Evolutionary conservation across 2,329 filamentous ascomycete species (phyloP).

Genomic region (Penicillium palitans): DNA sequence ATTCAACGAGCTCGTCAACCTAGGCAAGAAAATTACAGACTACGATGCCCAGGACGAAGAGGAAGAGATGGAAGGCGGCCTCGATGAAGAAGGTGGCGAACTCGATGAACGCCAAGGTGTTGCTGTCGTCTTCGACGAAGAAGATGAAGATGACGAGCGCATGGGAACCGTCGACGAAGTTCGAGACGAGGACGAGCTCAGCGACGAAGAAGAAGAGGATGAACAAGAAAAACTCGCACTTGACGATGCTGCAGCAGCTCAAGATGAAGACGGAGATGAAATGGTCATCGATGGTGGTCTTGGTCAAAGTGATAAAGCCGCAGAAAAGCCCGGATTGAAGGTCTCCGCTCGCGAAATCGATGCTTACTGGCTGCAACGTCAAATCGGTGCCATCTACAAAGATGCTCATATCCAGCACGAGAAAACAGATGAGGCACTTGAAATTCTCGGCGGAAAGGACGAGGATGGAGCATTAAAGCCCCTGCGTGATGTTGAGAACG

Average conservation of each 20-base stretch:
- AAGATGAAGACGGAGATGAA: slow-evolving; percentile 61
- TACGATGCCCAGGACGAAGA: slow-evolving; percentile 97
- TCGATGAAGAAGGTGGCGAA: slow-evolving; percentile 68
- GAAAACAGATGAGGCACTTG: slow-evolving; percentile 81
- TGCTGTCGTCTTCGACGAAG: slow-evolving; percentile 93
- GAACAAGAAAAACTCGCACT: slow-evolving; percentile 59
- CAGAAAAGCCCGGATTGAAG: slow-evolving; percentile 52
- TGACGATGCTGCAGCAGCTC: slow-evolving; percentile 43
- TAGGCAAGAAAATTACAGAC: slow-evolving; percentile 98
- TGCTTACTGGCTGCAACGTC: slow-evolving; percentile 93
- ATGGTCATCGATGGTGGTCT: slow-evolving; percentile 77
- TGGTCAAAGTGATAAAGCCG: slow-evolving; percentile 43
- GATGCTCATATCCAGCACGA: slow-evolving; percentile 92
- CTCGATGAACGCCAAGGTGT: slow-evolving; percentile 95
- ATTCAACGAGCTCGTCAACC: slow-evolving; percentile 94
- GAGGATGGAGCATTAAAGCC: slow-evolving; percentile 77
- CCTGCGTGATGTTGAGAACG: slow-evolving; percentile 92
- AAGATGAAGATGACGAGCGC: slow-evolving; percentile 81
- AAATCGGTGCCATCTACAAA: slow-evolving; percentile 82
- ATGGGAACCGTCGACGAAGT: slow-evolving; percentile 79
- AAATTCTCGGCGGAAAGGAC: slow-evolving; percentile 74
- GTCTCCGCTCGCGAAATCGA: slow-evolving; percentile 89
- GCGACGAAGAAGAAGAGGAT: slow-evolving; percentile 74
- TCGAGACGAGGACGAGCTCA: slow-evolving; percentile 68
- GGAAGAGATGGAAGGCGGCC: slow-evolving; percentile 75